Evolutionary conservation across 2,329 filamentous ascomycete species (phyloP).

Genomic region (Neurospora sp.): DNA sequence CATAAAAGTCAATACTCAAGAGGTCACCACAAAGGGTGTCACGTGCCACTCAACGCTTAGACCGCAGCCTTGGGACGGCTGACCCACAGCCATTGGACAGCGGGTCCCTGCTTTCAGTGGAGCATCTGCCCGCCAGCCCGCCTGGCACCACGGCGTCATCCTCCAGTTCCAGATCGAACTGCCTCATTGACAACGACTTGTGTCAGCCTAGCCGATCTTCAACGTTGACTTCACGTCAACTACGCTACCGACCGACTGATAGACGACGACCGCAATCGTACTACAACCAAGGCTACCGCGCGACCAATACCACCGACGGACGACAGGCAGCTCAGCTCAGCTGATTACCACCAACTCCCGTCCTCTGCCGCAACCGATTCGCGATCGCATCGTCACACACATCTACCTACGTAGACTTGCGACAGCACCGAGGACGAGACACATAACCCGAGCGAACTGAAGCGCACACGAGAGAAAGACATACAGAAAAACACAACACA

Average conservation of each 20-base stretch:
- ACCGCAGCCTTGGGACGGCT: not conserved
- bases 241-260: not conserved
- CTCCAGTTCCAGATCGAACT: not conserved
- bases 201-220: not conserved
- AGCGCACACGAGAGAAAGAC: not conserved
- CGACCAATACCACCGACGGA: not conserved
- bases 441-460: not conserved
- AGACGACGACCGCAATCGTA: not conserved
- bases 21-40: slow-evolving; percentile 1
- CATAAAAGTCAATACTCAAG: not conserved
- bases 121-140: not conserved
- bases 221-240: not conserved
- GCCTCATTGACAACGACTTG: not conserved
- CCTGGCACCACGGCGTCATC: not conserved
- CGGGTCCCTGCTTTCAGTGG: not conserved
- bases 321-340: not conserved
- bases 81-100: not conserved
- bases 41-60: not conserved
- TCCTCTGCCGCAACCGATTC: not conserved
- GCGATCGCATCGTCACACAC: not conserved
- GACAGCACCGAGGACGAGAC: not conserved
- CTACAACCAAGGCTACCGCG: not conserved
- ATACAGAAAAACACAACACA: not conserved
- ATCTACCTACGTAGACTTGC: not conserved
- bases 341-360: not conserved